Evolutionary conservation across 805 yeast species (phyloP).

Genomic region (Barnettozyma pratensis): DNA sequence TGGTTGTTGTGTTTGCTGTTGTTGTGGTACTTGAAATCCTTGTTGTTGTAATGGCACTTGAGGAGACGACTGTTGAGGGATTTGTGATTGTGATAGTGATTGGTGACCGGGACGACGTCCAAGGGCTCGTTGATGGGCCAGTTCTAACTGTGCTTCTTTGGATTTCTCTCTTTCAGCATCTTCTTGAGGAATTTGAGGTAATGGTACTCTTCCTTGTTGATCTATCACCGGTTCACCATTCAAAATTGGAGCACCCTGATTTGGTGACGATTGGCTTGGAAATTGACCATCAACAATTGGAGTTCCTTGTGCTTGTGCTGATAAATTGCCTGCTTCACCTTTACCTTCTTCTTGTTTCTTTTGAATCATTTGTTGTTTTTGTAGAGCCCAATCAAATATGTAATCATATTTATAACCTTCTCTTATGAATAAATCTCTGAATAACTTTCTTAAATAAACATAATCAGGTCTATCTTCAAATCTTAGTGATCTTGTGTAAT

Average conservation of each 20-base stretch:
- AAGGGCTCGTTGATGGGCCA: no score
- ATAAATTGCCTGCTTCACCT: neutral
- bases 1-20: neutral
- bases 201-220: neutral
- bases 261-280: neutral
- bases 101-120: no score
- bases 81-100: no score
- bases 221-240: neutral
- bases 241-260: neutral
- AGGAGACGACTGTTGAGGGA: no score
- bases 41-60: neutral
- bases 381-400: constrained; percentile 94
- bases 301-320: neutral
- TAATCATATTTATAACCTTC: constrained; percentile 91
- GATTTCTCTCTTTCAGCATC: neutral
- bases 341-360: constrained; percentile 8
- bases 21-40: neutral
- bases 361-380: constrained; percentile 57
- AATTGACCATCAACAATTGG: neutral
- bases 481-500: constrained; percentile 82
- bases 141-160: neutral
- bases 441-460: constrained; percentile 76
- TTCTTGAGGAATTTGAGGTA: neutral
- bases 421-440: constrained; percentile 82
- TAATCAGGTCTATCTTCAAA: constrained; percentile 98